Conservation (phyloP, 495 filamentous ascomycete genomes). For the Xylaria venustula region DNA sequence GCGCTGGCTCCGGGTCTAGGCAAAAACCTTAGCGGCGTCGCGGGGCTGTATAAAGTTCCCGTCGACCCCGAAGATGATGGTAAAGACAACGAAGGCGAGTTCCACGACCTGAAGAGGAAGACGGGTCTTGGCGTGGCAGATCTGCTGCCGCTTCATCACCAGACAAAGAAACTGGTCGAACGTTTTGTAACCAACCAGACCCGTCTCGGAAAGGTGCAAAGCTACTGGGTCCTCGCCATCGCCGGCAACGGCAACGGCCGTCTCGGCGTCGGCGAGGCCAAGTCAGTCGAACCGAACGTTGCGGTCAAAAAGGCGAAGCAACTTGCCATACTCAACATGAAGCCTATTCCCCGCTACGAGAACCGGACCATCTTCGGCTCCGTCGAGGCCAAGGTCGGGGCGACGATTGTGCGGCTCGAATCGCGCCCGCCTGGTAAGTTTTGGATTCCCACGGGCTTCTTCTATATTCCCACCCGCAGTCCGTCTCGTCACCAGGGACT, state of each 20-base stretch:
- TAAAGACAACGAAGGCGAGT: conserved; percentile 40
- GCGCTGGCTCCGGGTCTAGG: conserved; percentile 43
- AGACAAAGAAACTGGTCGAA: conserved; percentile 63
- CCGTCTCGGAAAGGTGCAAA: conserved; percentile 85
- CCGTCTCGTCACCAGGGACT: conserved; percentile 1
- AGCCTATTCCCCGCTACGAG: conserved; percentile 85
- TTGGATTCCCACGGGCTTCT: neutral
- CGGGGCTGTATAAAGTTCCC: conserved; percentile 48
- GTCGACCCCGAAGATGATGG: conserved; percentile 42
- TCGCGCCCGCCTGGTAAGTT: conserved; percentile 81
- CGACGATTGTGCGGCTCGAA: conserved; percentile 74
- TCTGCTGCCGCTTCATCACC: conserved; percentile 47
- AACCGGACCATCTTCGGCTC: conserved; percentile 85
- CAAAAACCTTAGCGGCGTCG: conserved; percentile 43
- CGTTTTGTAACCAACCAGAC: conserved; percentile 89
- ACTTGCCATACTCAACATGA: conserved; percentile 80
- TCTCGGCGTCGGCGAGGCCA: conserved; percentile 85
- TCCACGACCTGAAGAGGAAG: conserved; percentile 57
- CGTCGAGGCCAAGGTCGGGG: conserved; percentile 80
- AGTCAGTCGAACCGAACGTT: conserved; percentile 68
- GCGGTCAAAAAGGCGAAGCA: conserved; percentile 66
- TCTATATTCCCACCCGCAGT: neutral
- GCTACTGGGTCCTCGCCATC: conserved; percentile 66
- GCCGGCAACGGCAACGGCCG: conserved; percentile 84
- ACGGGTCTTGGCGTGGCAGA: conserved; percentile 63